Evolutionary conservation across 2,329 filamentous ascomycete genomes (phyloP), one percentile per base, ranked within the genome.

Genomic region (Phoma sp.): DNA sequence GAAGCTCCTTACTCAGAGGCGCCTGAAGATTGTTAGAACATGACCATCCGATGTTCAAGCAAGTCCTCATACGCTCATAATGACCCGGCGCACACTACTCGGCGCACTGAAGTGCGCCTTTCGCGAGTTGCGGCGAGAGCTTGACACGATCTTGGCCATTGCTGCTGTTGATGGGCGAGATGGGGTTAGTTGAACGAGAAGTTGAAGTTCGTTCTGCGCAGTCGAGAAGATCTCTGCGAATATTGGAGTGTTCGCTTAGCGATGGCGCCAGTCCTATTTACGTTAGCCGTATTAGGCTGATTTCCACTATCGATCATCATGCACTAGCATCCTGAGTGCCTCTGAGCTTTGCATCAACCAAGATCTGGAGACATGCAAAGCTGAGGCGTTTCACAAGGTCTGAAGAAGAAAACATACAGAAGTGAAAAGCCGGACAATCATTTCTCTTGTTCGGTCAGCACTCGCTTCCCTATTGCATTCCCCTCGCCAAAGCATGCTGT

Each of bases 71-170:
- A 74, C 71, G 67, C 70, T 73, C 93, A 99, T 97, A 84, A 96
- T 96, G 74, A 89, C 86, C 79, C 95, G 92, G 82, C 95, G 93
- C 78, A 91, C 86, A 84, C 90, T 92, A 80, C 93, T 97, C 72
- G 93, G 92, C 70, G 95, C 95, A 79, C 86, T 84, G 88, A 96
- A 99, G 87, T 99, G 93, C 79, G 92, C 91, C 87, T 96, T 96
- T 83, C 95, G 92, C 83, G 92, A 95, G 92, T 99, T 99, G 84
- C 93, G 90, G 83, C 93, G 88, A 77, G 92, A 96, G 81, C 91
- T 91, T 80, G 84, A 79, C 76, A 92, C 52, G 78, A 89, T 83
- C 81, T 90, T 91, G 76, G 82, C 85, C 88, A 91, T 91, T 80
- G 78, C 85, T 84, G 71, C 69, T 74, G 74, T 58, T 53, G 54